Base-by-base conservation (phyloP, 2,329 filamentous ascomycete genomes). In the Rachicladosporium sp. region DNA sequence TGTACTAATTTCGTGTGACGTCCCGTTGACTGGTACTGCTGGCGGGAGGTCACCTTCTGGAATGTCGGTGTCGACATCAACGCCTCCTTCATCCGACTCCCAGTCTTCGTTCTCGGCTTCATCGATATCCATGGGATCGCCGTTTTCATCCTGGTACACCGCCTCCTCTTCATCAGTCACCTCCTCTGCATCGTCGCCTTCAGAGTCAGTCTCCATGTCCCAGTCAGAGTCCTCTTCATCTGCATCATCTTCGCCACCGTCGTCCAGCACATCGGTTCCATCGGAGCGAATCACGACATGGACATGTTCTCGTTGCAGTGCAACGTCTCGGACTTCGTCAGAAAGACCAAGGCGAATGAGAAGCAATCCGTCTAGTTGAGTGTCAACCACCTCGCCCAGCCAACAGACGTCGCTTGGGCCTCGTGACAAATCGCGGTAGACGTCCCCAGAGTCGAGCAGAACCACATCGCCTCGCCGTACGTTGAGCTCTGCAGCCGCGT, bases 361-460 rank as follows among this genome's bases (percentile, higher is more conserved):
- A 7, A 74, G 52, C 5, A 59, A 61, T 2, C 74, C 74, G 49
- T 76, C 40, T 3, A 70, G 50, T 9, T 66, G 64, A 3, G 73
- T 58, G 35, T 72, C 68, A 12, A 76, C 61, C 2, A 78, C 65
- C 49, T 76, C 70, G 11, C 74, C 74, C 40, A 76, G 60, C 68
- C 74, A 78, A 23, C 33, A 33, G 15, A 33, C 35, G 15, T 35
- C 38, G 29, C 11, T 48, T 29, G 11, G 30, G 27, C 19, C 39
- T 27, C 51, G 49, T 4, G 30, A 10, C 13, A 37, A 27, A 2
- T 42, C 39, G 8, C 66, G 61, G 12, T 36, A 41, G n/a, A 31
- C 34, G 13, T 42, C 30, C 4, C 35, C 31, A 6, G 35, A 37
- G 11, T 34, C 31, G 9, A 76, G 51, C 8, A 75, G 51, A 2